Base-by-base conservation (phyloP, 345 rosid genomes). In the Salix viminalis region DNA sequence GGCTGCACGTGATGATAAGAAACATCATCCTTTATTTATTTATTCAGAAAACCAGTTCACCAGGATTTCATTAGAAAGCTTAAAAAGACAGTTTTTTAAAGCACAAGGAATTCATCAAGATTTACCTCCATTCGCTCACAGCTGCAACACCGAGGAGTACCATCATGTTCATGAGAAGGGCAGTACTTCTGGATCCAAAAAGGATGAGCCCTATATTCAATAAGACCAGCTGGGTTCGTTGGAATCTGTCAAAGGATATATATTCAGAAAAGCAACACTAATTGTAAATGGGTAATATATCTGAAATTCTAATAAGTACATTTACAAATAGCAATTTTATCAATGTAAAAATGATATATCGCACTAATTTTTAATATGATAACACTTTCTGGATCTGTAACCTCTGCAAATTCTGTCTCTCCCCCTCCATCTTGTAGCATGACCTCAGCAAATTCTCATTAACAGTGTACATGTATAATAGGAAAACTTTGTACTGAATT, bases 111-210 rank as follows among this genome's bases (percentile, higher is more conserved):
- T 71, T 62, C 72, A 77, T 50, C 60, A 52, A 64, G 78, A 90
- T 89, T 86, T 82, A 81, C 84, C 84, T 81, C 84, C 84, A 81
- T 77, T 74, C 84, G 70, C 71, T 81, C 84, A 74, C 84, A 81
- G 69, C 84, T 81, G 76, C 84, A 81, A 52, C 84, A 81, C 62
- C 84, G 71, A 23, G 84, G 84, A 70, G 84, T 77, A 26, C 78
- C 54, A 65, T 81, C 84, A 34, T 81, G 79, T 75, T 81, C 84
- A 42, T 81, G 84, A 54, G 84, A 73, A 34, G 84, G 84, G 69
- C 84, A 81, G 76, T 81, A 81, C 74, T 81, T 81, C 79, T 81
- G 84, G 41, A 42, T 71, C 84, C 84, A 81, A 70, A 81, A 81
- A 12, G 84, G 84, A 77, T 77, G 81, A 1, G 84, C 79, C 71